phyloP scores from a whole-genome alignment of 2,329 filamentous ascomycete genomes.

The Sporothrix dimorphospora region DNA sequence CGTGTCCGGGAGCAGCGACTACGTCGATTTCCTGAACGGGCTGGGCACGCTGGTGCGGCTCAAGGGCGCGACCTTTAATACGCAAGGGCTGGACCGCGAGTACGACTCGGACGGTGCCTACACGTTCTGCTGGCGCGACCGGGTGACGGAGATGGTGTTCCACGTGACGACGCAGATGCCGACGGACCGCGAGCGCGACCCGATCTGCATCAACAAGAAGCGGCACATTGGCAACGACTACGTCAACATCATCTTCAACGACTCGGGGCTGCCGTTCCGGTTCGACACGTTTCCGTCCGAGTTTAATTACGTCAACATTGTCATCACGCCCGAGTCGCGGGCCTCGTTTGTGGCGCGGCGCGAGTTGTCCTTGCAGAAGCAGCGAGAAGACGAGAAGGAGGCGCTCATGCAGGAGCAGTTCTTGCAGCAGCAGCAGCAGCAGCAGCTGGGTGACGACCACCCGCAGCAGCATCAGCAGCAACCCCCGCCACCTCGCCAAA shows the following conservation, averaged over 20 bases:
- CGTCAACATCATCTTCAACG: slow-evolving; percentile 98
- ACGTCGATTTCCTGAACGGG: slow-evolving; percentile 79
- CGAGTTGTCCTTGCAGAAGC: slow-evolving; percentile 41
- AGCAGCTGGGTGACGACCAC: background rate
- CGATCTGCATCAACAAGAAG: slow-evolving; percentile 82
- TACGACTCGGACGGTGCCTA: slow-evolving; percentile 81
- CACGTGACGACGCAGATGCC: slow-evolving; percentile 98
- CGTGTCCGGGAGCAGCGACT: slow-evolving; percentile 82
- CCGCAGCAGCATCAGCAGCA: slow-evolving; percentile 34
- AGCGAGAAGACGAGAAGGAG: slow-evolving; percentile 34
- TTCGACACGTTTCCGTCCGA: slow-evolving; percentile 93
- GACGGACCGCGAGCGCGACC: slow-evolving; percentile 75
- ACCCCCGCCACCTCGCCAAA: slow-evolving; percentile 31
- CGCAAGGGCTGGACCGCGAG: slow-evolving; percentile 82
- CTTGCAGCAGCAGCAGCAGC: slow-evolving; percentile 4
- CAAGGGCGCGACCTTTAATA: slow-evolving; percentile 85
- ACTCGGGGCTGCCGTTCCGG: slow-evolving; percentile 84
- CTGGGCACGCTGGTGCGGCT: slow-evolving; percentile 82
- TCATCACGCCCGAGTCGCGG: slow-evolving; percentile 85
- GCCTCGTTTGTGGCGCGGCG: slow-evolving; percentile 73
- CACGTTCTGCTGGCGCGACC: slow-evolving; percentile 91
- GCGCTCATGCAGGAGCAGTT: slow-evolving; percentile 13
- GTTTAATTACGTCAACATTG: slow-evolving; percentile 96
- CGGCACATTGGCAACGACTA: slow-evolving; percentile 95
- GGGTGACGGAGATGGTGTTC: slow-evolving; percentile 93